Conservation (phyloP, 805 yeast species). For the Pichia deserticola region DNA sequence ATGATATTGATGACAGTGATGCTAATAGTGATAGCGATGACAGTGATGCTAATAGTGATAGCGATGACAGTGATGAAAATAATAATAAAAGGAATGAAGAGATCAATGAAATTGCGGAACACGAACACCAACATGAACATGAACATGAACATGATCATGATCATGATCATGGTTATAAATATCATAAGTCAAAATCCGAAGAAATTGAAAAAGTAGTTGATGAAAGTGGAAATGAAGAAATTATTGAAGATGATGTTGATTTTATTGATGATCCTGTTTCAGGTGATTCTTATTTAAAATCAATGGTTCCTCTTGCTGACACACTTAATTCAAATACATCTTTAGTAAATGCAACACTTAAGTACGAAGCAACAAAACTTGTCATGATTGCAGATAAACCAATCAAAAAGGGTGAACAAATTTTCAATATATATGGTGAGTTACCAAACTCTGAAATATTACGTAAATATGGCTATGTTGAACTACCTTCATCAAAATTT, state of each 20-base stretch:
- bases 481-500: slow-evolving; percentile 55
- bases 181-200: slow-evolving; percentile 1
- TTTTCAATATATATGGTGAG: slow-evolving; percentile 85
- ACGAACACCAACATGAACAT: slow-evolving; percentile 12
- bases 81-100: slow-evolving; percentile 31
- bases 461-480: slow-evolving; percentile 89
- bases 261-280: slow-evolving; percentile 19
- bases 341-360: slow-evolving; percentile 65
- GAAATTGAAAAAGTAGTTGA: slow-evolving; percentile 11
- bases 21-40: slow-evolving; percentile 17
- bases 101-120: slow-evolving; percentile 26
- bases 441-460: slow-evolving; percentile 86
- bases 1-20: slow-evolving; percentile 26
- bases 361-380: slow-evolving; percentile 40
- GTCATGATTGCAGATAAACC: slow-evolving; percentile 64
- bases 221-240: slow-evolving; percentile 9
- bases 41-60: background rate
- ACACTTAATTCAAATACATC: slow-evolving; percentile 80
- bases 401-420: slow-evolving; percentile 62
- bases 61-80: slow-evolving; percentile 13
- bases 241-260: background rate
- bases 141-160: slow-evolving; percentile 20
- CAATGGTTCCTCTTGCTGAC: slow-evolving; percentile 93
- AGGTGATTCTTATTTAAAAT: slow-evolving; percentile 43
- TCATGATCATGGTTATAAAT: slow-evolving; percentile 15